Percentiles rank a stretch among this genome's conserved stretches.
phyloP scores from a whole-genome alignment of 495 filamentous ascomycete genomes.

The Penicillium roqueforti region DNA sequence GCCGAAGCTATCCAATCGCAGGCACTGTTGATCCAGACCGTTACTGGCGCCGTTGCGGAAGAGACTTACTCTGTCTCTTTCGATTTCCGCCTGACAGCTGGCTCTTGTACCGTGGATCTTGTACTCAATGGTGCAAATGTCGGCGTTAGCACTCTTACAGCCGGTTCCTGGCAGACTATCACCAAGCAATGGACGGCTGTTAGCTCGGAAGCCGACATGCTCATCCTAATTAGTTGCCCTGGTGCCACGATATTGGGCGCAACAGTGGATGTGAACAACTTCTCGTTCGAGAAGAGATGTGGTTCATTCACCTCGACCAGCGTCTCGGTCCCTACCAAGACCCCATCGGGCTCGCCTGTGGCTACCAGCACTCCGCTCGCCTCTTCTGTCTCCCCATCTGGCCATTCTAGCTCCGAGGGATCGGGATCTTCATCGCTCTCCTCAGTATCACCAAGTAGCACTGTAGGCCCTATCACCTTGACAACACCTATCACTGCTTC shows the following conservation, averaged over 20 bases:
- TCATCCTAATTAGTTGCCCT: neutral
- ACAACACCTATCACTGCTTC: no score
- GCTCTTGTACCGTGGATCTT: neutral
- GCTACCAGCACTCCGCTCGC: neutral
- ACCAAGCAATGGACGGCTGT: neutral
- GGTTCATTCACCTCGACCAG: neutral
- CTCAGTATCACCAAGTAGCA: neutral
- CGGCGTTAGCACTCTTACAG: neutral
- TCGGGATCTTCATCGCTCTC: neutral
- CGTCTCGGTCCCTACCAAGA: neutral
- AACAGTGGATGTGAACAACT: neutral
- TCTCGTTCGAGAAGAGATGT: neutral
- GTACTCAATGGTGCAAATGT: neutral
- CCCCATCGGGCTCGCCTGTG: neutral
- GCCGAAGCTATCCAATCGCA: neutral
- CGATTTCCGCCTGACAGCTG: neutral
- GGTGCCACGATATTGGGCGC: neutral
- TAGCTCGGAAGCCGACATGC: neutral
- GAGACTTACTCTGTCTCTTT: slow-evolving; percentile 1
- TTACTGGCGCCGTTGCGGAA: neutral
- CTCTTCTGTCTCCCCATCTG: neutral
- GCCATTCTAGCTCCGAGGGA: neutral
- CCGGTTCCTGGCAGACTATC: neutral
- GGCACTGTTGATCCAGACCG: neutral
- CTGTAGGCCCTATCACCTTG: neutral